A percentile compares a stretch with the other conserved stretches of the same genome.
Conservation (phyloP, 208 protist genomes). For the Zelonia costaricensis region DNA sequence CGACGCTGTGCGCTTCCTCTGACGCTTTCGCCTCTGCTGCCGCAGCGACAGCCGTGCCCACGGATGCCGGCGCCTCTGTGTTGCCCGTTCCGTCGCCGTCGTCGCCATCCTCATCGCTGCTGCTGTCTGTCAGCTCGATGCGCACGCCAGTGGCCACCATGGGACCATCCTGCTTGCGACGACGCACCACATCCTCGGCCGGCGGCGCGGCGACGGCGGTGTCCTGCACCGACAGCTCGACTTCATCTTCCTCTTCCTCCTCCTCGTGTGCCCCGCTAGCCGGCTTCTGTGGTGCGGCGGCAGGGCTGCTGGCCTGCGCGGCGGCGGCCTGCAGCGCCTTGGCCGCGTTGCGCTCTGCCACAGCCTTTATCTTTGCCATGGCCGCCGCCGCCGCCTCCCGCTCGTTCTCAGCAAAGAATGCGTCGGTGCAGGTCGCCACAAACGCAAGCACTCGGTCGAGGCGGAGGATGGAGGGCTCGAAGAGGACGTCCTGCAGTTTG, state of each 20-base stretch:
- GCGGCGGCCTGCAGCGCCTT: neutral
- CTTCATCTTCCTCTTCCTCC: neutral
- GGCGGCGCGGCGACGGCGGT: slow-evolving; percentile 2
- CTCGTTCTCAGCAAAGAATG: slow-evolving; percentile 36
- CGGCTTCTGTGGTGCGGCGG: too few species aligned
- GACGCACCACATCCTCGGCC: slow-evolving; percentile 49
- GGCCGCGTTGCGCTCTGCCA: slow-evolving; percentile 4
- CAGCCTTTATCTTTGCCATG: neutral
- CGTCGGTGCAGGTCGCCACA: slow-evolving; percentile 74
- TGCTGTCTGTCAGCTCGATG: slow-evolving; percentile 63
- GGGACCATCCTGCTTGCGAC: slow-evolving; percentile 75
- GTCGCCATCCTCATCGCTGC: slow-evolving; percentile 43
- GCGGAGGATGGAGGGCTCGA: slow-evolving; percentile 66
- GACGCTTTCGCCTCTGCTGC: neutral
- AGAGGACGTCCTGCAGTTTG: slow-evolving; percentile 74
- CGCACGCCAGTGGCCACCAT: slow-evolving; percentile 71
- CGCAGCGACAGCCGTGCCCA: neutral
- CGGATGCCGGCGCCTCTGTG: neutral
- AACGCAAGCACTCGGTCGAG: slow-evolving; percentile 72
- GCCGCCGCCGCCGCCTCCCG: slow-evolving; percentile 13
- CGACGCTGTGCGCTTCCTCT: neutral
- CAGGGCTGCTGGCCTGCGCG: too few species aligned
- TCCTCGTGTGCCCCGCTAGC: neutral
- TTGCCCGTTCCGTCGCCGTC: slow-evolving; percentile 3
- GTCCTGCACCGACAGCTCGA: slow-evolving; percentile 23